phyloP scores from a whole-genome alignment of 2,329 filamentous ascomycete species.

The Arthrobotrys entomopaga region DNA sequence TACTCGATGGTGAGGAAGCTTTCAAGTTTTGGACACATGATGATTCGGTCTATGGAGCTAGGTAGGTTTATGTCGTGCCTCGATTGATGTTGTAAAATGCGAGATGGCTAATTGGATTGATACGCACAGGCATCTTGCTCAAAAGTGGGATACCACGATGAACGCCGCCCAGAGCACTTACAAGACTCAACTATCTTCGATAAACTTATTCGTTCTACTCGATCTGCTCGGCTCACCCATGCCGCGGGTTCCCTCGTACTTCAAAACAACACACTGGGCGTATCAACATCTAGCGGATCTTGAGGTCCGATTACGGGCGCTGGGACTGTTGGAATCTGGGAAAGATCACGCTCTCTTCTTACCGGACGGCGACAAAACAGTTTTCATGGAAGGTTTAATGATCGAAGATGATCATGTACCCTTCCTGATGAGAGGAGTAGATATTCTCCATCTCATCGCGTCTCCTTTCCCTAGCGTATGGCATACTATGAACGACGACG shows the following conservation, averaged over 20 bases:
- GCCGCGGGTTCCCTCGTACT: conserved; percentile 84
- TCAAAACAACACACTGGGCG: conserved; percentile 90
- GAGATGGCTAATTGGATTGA: conserved; percentile 24
- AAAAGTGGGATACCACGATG: conserved; percentile 77
- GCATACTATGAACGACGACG: conserved; percentile 87
- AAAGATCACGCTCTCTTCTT: conserved; percentile 73
- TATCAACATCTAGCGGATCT: conserved; percentile 79
- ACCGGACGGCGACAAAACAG: conserved; percentile 66
- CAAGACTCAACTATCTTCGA: conserved; percentile 77
- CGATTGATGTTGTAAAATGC: not conserved
- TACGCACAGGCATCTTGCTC: conserved; percentile 73
- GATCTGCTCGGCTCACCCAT: conserved; percentile 80
- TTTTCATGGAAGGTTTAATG: conserved; percentile 65
- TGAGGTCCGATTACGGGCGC: conserved; percentile 76
- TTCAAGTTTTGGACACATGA: conserved; percentile 80
- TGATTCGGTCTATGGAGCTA: conserved; percentile 89
- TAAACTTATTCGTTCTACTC: conserved; percentile 88
- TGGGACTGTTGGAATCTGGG: conserved; percentile 69
- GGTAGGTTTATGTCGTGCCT: conserved; percentile 66
- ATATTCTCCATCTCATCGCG: conserved; percentile 89
- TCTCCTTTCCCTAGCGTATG: conserved; percentile 83
- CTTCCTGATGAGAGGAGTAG: conserved; percentile 85
- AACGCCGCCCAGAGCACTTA: conserved; percentile 80
- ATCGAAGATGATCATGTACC: conserved; percentile 91
- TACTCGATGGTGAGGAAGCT: conserved; percentile 94